Evolutionary conservation across 306 rosid genomes (phyloP).

Genomic region (Sindora glabra): DNA sequence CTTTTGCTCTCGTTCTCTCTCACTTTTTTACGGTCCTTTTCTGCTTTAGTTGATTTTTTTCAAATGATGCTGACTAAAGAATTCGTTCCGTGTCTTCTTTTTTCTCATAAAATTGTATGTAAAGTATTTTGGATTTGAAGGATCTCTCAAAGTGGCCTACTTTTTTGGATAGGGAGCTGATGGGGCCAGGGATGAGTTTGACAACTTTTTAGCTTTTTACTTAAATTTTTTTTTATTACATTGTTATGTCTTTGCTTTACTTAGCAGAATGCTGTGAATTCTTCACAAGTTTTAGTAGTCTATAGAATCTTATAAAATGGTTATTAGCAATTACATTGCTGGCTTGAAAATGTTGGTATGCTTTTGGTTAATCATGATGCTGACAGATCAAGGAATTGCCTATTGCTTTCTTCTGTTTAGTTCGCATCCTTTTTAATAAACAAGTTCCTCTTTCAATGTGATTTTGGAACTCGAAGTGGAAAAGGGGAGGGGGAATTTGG

Average conservation of each 20-base stretch:
- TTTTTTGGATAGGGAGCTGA: constrained; percentile 15
- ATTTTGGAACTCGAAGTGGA: no score
- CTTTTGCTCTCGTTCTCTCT: not conserved
- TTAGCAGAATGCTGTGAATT: not conserved
- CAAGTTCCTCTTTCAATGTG: not conserved
- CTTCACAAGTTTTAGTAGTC: not conserved
- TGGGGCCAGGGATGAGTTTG: constrained; percentile 9
- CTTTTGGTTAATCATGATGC: not conserved
- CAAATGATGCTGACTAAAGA: constrained; percentile 24
- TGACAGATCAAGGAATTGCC: not conserved
- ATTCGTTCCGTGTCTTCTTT: constrained; percentile 14
- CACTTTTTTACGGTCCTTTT: not conserved
- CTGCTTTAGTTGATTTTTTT: constrained; percentile 17
- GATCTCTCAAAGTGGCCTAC: constrained; percentile 33
- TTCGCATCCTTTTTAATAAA: not conserved
- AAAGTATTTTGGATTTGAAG: constrained; percentile 41
- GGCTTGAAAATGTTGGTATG: no score
- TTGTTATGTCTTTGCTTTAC: not conserved
- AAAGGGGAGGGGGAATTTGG: no score
- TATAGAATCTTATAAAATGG: no score
- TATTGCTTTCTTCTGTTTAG: not conserved
- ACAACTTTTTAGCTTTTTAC: not conserved
- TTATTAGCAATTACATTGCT: no score
- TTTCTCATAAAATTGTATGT: constrained; percentile 7
- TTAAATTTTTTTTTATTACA: not conserved